Base-by-base conservation (phyloP, 2,329 filamentous ascomycete genomes). In the Alternaria triticimaculans region DNA sequence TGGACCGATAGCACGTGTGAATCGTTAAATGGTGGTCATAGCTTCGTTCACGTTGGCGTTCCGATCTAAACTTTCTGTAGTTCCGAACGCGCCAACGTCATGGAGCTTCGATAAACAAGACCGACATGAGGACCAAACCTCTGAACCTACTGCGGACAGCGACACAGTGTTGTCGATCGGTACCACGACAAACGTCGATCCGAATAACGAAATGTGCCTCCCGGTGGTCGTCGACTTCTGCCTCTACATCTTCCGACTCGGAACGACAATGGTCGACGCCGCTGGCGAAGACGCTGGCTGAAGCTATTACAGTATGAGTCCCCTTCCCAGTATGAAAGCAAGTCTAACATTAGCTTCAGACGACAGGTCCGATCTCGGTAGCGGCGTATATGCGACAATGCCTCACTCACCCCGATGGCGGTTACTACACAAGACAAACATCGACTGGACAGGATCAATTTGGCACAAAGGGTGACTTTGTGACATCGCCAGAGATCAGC, bases 341-440 rank as follows among this genome's bases (percentile, higher is more conserved):
- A 14, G 11, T 18, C 63, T 69, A 33, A 72, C 23, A 20, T 15
- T 54, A 6, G 5, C 12, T n/a, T 15, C 71, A 92, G 89, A 88
- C 91, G 44, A 98, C 96, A 11, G 96, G 96, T 0, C 95, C 96
- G 5, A 89, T 98, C 26, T 93, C 96, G 1, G 87, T 99, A 64
- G 94, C 96, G 6, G 91, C 93, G 56, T 99, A 94, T 80, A 99
- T 99, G 96, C 94, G 96, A 78, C 97, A 98, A 90, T 97, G 95
- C 79, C 88, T 99, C 67, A 99, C 96, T 1, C 92, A 92, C 11
- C 92, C 96, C 65, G 83, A 93, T 43, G 94, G 93, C 62, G 96
- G 96, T 58, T 99, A 99, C 83, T 99, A 99, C 82, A 98, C 94
- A 6, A 88, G 89, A 23, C 86, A 90, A 46, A 86, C 86, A 58